Evolutionary conservation across 441 rosid genomes (phyloP).

Genomic region (Codiaeum variegatum): DNA sequence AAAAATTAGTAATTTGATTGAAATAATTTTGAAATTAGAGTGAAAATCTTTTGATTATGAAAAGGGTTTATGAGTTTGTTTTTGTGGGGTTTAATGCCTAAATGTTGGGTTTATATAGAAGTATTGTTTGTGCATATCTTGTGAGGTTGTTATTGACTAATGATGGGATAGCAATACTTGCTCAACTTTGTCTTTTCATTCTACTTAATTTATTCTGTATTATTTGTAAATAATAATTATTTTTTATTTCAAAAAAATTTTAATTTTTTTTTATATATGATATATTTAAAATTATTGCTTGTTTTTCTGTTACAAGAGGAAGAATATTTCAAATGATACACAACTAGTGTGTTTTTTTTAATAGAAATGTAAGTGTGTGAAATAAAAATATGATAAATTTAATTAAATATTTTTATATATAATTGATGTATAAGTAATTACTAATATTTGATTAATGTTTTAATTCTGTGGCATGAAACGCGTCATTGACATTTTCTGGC

Average conservation of each 20-base stretch:
- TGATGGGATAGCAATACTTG: constrained; percentile 13
- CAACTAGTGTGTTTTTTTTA: background rate
- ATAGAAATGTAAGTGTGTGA: background rate
- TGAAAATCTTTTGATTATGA: background rate
- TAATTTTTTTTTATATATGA: no score
- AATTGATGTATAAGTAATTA: background rate
- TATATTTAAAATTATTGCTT: background rate
- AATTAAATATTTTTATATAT: background rate
- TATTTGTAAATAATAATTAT: background rate
- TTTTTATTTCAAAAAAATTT: no score
- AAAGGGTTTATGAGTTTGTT: constrained; percentile 6
- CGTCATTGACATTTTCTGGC: constrained; percentile 26
- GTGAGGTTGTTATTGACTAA: background rate
- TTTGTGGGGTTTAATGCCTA: constrained; percentile 5
- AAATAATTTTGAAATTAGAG: background rate
- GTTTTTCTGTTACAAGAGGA: background rate
- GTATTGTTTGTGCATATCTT: background rate
- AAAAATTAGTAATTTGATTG: background rate
- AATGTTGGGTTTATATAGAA: constrained; percentile 31
- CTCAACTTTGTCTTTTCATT: constrained; percentile 5
- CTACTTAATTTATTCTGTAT: background rate
- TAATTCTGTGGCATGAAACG: constrained; percentile 20
- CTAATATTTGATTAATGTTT: background rate
- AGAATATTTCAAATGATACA: background rate
- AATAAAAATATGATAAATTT: background rate